Evolutionary conservation across 176 grass and related monocot genomes (phyloP), one percentile per base, ranked within the genome.

Genomic region (Hordeum marinum): DNA sequence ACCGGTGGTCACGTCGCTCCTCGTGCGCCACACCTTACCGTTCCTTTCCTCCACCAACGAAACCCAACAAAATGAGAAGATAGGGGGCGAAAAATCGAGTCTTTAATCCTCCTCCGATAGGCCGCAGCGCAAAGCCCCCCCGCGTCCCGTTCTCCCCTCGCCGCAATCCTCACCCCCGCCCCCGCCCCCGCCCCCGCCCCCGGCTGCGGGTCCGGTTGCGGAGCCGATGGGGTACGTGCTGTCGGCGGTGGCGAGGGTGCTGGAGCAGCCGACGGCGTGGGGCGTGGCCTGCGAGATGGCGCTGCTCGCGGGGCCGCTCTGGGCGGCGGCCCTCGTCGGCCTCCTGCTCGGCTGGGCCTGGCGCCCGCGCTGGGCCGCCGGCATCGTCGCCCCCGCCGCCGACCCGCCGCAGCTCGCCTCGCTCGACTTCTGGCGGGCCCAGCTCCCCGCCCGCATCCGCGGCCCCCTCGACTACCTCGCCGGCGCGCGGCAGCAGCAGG

Each of bases 301-400:
- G n/a, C 83, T 97, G 83, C 89, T 97, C 67, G 89, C 84, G 4
- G 90, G 85, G 50, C 94, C 94, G 42, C 89, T 97, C 68, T 97
- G 94, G 94, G 75, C 90, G 36, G 94, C 94, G 24, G 94, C 89
- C 59, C 75, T 94, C 67, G 75, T 97, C 21, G 94, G 94, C 21
- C 90, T 97, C 85, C 75, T 97, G 55, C 87, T 97, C 67, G 94
- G 94, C n/a, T 97, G 94, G 94, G 82, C 94, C 11, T 97, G 94
- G 94, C 92, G 90, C 63, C 94, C 94, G 43, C 90, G 87, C 42
- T 97, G 94, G 94, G 91, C 92, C 7, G 89, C 70, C 76, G 89
- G 82, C 11, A 81, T 94, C 27, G 78, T 91, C 34, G 58, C 78
- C 67, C 73, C 89, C 66, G 68, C 89, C 66, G 68, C 68, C 32